phyloP scores from a whole-genome alignment of 371 early-diverging fungal species.

The Mortierella sp. region DNA sequence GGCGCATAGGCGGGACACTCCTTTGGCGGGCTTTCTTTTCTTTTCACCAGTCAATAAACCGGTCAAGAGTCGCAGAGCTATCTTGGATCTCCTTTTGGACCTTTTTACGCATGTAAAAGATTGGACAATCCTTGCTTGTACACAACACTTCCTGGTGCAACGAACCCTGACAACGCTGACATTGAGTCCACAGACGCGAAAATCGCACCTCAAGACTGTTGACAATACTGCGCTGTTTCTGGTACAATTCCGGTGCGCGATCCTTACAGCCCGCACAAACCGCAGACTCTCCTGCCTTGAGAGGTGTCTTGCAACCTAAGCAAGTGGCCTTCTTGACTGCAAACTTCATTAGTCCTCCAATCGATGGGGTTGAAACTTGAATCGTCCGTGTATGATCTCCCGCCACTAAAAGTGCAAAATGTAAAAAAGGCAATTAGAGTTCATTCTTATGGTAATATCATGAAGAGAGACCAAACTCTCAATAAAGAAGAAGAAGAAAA shows the following conservation, averaged over 20 bases:
- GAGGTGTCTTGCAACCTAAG: slow-evolving; percentile 93
- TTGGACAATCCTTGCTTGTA: slow-evolving; percentile 98
- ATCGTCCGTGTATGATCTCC: slow-evolving; percentile 96
- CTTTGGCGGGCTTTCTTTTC: too few relatives aligned
- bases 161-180: slow-evolving; percentile 99
- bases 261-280: slow-evolving; percentile 87
- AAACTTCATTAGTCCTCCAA: slow-evolving; percentile 96
- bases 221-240: slow-evolving; percentile 69
- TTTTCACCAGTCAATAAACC: slow-evolving; percentile 72
- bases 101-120: slow-evolving; percentile 99
- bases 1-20: too few relatives aligned
- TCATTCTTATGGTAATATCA: too few relatives aligned
- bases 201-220: slow-evolving; percentile 85
- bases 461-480: too few relatives aligned
- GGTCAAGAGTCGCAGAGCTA: slow-evolving; percentile 65
- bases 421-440: neutral
- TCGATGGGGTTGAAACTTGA: slow-evolving; percentile 85
- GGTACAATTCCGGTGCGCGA: slow-evolving; percentile 81
- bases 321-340: slow-evolving; percentile 92
- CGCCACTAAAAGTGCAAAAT: slow-evolving; percentile 58
- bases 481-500: neutral
- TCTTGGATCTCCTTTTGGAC: slow-evolving; percentile 96
- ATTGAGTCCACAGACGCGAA: slow-evolving; percentile 98
- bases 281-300: slow-evolving; percentile 78
- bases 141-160: slow-evolving; percentile 98